Evolutionary conservation across 139 green algal genomes (phyloP).

Genomic region (Diplosphaera chodatii): DNA sequence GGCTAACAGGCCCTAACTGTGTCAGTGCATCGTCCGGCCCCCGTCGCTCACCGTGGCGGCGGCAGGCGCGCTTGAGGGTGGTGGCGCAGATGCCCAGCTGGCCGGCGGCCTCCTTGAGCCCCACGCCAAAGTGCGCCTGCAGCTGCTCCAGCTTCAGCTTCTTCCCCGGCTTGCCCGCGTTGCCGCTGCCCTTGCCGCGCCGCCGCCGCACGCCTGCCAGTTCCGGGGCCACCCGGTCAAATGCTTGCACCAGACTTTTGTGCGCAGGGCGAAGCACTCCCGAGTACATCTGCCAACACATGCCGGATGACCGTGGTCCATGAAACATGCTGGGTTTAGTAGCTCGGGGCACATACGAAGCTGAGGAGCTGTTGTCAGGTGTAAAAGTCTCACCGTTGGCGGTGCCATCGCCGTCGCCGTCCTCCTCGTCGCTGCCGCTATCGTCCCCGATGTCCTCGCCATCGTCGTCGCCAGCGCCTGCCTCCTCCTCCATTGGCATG

Average conservation of each 20-base stretch:
- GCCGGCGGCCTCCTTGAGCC: slow-evolving; percentile 32
- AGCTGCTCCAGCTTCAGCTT: slow-evolving; percentile 35
- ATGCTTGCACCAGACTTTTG: too few relatives aligned
- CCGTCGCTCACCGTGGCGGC: slow-evolving; percentile 16
- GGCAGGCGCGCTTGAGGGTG: slow-evolving; percentile 36
- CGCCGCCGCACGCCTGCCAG: too few relatives aligned
- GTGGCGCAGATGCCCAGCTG: slow-evolving; percentile 42
- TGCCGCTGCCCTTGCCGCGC: slow-evolving; percentile 29
- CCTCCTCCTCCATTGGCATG: not conserved
- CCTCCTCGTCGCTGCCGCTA: slow-evolving; percentile 1
- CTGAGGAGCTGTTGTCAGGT: too few relatives aligned
- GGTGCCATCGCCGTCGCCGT: not conserved
- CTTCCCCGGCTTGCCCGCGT: slow-evolving; percentile 44
- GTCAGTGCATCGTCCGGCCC: too few relatives aligned
- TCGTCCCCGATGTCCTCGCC: slow-evolving; percentile 9
- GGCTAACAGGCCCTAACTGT: too few relatives aligned
- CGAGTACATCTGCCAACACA: too few relatives aligned
- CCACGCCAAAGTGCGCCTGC: slow-evolving; percentile 32
- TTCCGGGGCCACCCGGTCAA: too few relatives aligned
- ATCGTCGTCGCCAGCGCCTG: slow-evolving; percentile 4
- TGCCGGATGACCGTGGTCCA: too few relatives aligned
- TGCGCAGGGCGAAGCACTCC: too few relatives aligned
- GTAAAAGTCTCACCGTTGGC: too few relatives aligned
- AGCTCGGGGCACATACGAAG: too few relatives aligned
- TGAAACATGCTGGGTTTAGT: too few relatives aligned